Conservation (phyloP, 2,329 filamentous ascomycete species). For the Paracoccidioides lutzii region DNA sequence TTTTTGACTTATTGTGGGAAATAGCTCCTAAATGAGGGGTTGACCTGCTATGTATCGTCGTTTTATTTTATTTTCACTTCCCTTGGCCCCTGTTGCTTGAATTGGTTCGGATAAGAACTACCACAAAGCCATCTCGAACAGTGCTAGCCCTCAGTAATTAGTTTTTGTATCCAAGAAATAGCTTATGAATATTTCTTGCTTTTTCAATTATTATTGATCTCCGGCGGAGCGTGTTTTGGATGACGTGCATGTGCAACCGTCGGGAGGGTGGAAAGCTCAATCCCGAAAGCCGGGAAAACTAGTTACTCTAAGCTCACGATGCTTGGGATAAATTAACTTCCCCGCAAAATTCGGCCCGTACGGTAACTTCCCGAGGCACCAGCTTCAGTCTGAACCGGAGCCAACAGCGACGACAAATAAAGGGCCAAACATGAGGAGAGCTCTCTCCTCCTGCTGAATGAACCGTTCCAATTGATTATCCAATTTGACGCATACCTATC, state of each 20-base stretch:
- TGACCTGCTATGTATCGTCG: neutral
- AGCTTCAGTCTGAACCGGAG: neutral
- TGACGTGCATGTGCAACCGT: neutral
- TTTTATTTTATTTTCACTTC: neutral
- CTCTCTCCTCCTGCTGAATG: too few relatives aligned
- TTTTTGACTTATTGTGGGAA: neutral
- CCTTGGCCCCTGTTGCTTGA: neutral
- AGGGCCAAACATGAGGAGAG: too few relatives aligned
- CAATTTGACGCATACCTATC: too few relatives aligned
- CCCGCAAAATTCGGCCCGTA: neutral
- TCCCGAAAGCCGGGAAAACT: neutral
- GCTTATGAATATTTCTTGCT: neutral
- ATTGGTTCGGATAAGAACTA: neutral
- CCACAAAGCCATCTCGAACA: neutral
- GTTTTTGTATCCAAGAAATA: neutral
- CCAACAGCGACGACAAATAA: neutral
- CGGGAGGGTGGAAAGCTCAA: neutral
- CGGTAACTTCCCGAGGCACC: neutral
- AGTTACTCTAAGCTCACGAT: too few relatives aligned
- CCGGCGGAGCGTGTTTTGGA: neutral
- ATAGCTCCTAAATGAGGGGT: neutral
- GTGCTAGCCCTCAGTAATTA: neutral
- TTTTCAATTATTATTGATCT: neutral
- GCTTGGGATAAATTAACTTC: neutral
- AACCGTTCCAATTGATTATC: too few relatives aligned